Evolutionary conservation across 2,329 filamentous ascomycete species (phyloP).

Genomic region (Neonectria coccinea): DNA sequence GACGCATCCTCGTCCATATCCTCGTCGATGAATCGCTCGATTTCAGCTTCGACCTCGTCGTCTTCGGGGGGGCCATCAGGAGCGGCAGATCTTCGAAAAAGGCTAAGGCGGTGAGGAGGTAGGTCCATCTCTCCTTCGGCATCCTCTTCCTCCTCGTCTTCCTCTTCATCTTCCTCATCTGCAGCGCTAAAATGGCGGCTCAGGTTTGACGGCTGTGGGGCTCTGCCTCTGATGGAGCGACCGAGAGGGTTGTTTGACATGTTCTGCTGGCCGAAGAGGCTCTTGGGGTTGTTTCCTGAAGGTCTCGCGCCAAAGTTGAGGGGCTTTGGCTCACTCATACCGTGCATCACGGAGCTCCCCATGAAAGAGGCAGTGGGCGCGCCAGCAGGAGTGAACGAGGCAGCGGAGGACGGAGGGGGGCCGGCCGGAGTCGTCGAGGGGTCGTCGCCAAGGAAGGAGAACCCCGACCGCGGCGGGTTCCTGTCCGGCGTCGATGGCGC

Average conservation of each 20-base stretch:
- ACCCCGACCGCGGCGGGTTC: conserved; percentile 49
- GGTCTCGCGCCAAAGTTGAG: conserved; percentile 54
- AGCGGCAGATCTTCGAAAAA: conserved; percentile 48
- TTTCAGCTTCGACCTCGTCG: conserved; percentile 51
- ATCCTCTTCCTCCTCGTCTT: conserved; percentile 48
- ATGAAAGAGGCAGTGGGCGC: conserved; percentile 67
- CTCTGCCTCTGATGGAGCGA: conserved; percentile 58
- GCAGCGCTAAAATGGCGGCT: conserved; percentile 56
- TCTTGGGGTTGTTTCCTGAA: conserved; percentile 48
- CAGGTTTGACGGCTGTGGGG: conserved; percentile 63
- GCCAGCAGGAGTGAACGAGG: conserved; percentile 68
- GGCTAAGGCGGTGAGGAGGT: conserved; percentile 47
- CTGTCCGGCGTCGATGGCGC: conserved; percentile 64
- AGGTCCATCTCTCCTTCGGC: conserved; percentile 52
- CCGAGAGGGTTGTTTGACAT: conserved; percentile 59
- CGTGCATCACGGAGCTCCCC: conserved; percentile 65
- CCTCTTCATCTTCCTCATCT: conserved; percentile 47
- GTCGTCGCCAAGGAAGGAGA: conserved; percentile 56
- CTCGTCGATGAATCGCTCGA: conserved; percentile 51
- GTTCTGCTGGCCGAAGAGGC: conserved; percentile 53
- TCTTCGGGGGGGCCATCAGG: conserved; percentile 35
- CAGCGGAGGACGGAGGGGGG: conserved; percentile 63
- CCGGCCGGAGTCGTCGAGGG: conserved; percentile 67
- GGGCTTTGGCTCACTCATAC: conserved; percentile 54
- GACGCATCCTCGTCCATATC: conserved; percentile 55